Conservation (phyloP, 768 basidiomycete species). For the Suillus fuscotomentosus region DNA sequence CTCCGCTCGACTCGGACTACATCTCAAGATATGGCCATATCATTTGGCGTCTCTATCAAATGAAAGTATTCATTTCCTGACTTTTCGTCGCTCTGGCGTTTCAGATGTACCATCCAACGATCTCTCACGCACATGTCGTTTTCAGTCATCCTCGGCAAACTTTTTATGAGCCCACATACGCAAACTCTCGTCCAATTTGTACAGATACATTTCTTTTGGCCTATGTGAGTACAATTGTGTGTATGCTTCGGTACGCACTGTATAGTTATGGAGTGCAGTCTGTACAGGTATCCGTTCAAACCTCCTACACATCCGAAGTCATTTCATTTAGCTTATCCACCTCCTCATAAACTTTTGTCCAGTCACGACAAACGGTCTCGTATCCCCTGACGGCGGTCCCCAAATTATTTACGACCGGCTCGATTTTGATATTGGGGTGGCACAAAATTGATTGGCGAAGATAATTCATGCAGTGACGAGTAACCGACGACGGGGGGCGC, state of each 20-base stretch:
- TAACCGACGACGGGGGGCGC: slow-evolving; percentile 7
- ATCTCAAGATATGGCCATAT: slow-evolving; percentile 10
- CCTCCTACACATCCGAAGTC: background rate
- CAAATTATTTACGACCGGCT: slow-evolving; percentile 15
- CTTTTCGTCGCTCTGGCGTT: slow-evolving; percentile 8
- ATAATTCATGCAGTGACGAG: slow-evolving; percentile 36
- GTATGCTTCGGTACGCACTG: background rate
- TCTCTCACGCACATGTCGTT: background rate
- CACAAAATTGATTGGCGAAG: slow-evolving; percentile 33
- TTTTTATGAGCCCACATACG: slow-evolving; percentile 4
- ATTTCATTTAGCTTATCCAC: slow-evolving; percentile 14
- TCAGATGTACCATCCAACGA: background rate
- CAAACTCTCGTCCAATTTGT: background rate
- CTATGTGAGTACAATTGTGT: background rate
- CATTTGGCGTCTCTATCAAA: slow-evolving; percentile 21
- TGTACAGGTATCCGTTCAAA: background rate
- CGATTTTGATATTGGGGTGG: slow-evolving; percentile 25
- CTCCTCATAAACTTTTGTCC: slow-evolving; percentile 25
- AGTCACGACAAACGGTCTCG: slow-evolving; percentile 26
- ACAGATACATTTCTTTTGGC: background rate
- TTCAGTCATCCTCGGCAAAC: slow-evolving; percentile 31
- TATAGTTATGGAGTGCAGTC: background rate
- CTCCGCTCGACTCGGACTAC: too few relatives aligned
- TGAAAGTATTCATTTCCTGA: slow-evolving; percentile 20
- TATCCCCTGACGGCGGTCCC: slow-evolving; percentile 14